Evolutionary conservation across 2,329 filamentous ascomycete species (phyloP).

Genomic region (Aspergillus texensis): DNA sequence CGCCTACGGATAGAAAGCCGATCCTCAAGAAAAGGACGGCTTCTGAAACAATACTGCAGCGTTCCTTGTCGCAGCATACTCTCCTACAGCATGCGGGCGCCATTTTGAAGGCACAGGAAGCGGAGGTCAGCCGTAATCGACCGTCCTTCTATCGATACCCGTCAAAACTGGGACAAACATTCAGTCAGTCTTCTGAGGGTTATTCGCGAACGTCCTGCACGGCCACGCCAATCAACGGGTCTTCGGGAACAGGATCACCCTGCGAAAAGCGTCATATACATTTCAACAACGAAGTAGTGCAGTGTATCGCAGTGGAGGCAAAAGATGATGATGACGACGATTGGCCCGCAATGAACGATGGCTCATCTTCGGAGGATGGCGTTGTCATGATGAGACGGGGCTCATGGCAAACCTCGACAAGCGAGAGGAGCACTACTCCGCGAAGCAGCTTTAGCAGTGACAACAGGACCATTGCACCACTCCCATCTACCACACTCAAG

Average conservation of each 20-base stretch:
- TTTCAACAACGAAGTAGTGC: conserved; percentile 93
- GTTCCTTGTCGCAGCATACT: conserved; percentile 84
- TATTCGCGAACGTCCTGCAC: conserved; percentile 21
- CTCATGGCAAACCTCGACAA: conserved; percentile 54
- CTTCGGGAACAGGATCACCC: conserved; percentile 71
- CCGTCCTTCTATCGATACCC: conserved; percentile 56
- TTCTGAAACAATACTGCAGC: conserved; percentile 91
- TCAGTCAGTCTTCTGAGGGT: conserved; percentile 39
- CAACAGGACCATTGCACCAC: conserved; percentile 83
- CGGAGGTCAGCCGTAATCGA: conserved; percentile 56
- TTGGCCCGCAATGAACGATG: conserved; percentile 47
- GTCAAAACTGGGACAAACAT: conserved; percentile 66
- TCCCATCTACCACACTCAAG: conserved; percentile 86
- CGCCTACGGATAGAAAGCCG: conserved; percentile 73
- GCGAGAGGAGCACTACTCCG: conserved; percentile 52
- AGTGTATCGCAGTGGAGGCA: conserved; percentile 90
- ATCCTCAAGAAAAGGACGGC: conserved; percentile 96
- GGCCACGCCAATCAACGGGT: conserved; percentile 67
- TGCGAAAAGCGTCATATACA: conserved; percentile 80
- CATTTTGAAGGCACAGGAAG: conserved; percentile 80
- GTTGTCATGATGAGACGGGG: conserved; percentile 80
- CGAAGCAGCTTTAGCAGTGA: conserved; percentile 62
- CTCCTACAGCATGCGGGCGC: conserved; percentile 87
- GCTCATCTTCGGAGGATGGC: conserved; percentile 74
- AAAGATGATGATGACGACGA: conserved; percentile 68